Evolutionary conservation across 441 rosid species (phyloP).

Genomic region (Viola pubescens): DNA sequence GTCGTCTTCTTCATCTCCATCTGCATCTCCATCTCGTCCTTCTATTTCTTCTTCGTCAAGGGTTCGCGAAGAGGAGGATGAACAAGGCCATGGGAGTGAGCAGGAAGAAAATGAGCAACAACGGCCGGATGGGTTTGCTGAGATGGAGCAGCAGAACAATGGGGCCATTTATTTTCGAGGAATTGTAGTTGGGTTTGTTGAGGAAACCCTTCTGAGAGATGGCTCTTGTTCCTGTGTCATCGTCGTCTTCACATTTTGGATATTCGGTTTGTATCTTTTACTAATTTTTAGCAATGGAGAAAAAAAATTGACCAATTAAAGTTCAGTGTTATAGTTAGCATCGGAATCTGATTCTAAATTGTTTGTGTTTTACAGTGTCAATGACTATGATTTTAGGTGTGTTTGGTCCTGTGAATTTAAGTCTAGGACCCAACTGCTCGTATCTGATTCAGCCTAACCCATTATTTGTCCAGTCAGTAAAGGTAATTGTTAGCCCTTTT

Average conservation of each 20-base stretch:
- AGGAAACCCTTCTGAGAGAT: slow-evolving; percentile 32
- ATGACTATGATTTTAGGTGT: slow-evolving; percentile 64
- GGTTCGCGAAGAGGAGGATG: slow-evolving; percentile 32
- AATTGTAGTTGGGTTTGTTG: slow-evolving; percentile 28
- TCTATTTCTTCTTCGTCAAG: too few species aligned
- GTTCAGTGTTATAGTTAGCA: background rate
- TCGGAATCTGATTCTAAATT: background rate
- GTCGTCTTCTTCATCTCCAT: background rate
- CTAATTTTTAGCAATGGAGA: background rate
- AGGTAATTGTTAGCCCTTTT: slow-evolving; percentile 36
- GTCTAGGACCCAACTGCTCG: slow-evolving; percentile 57
- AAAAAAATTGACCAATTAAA: too few species aligned
- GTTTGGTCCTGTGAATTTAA: slow-evolving; percentile 41
- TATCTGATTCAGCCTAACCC: slow-evolving; percentile 52
- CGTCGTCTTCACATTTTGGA: slow-evolving; percentile 56
- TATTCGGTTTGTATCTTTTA: slow-evolving; percentile 45
- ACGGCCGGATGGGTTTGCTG: slow-evolving; percentile 30
- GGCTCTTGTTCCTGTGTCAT: slow-evolving; percentile 87
- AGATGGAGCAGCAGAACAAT: slow-evolving; percentile 29
- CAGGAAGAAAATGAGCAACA: slow-evolving; percentile 8
- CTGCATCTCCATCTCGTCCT: background rate
- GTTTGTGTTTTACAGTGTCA: slow-evolving; percentile 36
- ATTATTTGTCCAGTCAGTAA: slow-evolving; percentile 64
- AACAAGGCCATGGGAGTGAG: background rate
- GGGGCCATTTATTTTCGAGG: slow-evolving; percentile 34